These are phyloP conservation scores for Ophiostoma triangulosporum DNA, from an alignment of 2,329 filamentous ascomycete species.

Conservation along the genomic window DNA sequence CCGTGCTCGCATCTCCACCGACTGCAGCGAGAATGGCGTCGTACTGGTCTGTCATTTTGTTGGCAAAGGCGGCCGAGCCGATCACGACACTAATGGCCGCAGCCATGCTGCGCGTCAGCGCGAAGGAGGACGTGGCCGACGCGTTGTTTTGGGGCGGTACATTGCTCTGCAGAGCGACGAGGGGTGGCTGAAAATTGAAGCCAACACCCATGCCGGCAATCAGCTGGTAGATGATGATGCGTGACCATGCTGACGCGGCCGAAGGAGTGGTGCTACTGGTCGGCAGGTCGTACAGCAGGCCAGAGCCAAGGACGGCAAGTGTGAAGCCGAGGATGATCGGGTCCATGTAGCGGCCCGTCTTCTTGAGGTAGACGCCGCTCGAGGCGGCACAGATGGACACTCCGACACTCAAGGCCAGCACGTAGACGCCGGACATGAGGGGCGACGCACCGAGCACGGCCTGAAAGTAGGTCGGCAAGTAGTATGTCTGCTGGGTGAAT, in stretches of 20 bases:
- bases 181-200: slow-evolving; percentile 44
- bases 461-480: slow-evolving; percentile 62
- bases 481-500: slow-evolving; percentile 55
- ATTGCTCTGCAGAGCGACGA: slow-evolving; percentile 47
- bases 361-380: slow-evolving; percentile 20
- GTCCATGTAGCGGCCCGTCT: slow-evolving; percentile 31
- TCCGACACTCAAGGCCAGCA: slow-evolving; percentile 18
- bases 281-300: slow-evolving; percentile 38
- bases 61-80: slow-evolving; percentile 12
- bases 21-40: slow-evolving; percentile 6
- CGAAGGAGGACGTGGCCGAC: slow-evolving; percentile 44
- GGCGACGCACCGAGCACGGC: slow-evolving; percentile 48
- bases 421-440: slow-evolving; percentile 40
- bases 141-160: slow-evolving; percentile 44
- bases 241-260: slow-evolving; percentile 19
- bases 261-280: slow-evolving; percentile 24
- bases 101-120: slow-evolving; percentile 37
- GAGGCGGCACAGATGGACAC: slow-evolving; percentile 26
- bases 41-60: slow-evolving; percentile 11
- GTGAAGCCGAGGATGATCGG: slow-evolving; percentile 35
- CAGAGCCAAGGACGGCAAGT: slow-evolving; percentile 42
- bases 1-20: neutral
- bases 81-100: slow-evolving; percentile 12
- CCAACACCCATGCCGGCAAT: slow-evolving; percentile 43
- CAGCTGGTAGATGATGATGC: slow-evolving; percentile 38